Evolutionary conservation across 176 grass and related monocot species (phyloP), one percentile per base, ranked within the genome.

Genomic region (Oryza glaberrima): DNA sequence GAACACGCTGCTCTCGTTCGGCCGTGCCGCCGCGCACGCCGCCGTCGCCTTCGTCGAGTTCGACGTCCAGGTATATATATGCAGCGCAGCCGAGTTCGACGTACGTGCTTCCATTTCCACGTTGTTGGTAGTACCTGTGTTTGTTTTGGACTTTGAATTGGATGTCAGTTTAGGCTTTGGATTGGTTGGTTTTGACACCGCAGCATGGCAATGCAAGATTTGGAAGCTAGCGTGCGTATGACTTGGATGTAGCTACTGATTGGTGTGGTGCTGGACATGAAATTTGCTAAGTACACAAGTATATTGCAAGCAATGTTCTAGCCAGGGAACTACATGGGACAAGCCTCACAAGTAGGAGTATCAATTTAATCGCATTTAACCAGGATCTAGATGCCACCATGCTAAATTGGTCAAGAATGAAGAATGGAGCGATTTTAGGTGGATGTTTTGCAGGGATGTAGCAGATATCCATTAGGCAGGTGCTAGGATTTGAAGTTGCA

Each of bases 1-100:
- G 83, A 94, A 94, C 80, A 91, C 92, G 75, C 82, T 91, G 75
- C 92, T 90, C 56, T 94, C 92, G 9, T 81, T 94, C 65, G 87
- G 64, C 38, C 86, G 88, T 16, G 88, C 92, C 66, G 83, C 88
- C 79, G 52, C 17, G n/a, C 25, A 75, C 77, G 51, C 83, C 47
- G 83, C 86, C 26, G 80, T 94, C 28, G 66, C 83, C 72, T 94
- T 94, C 76, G 76, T 94, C 80, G 92, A 94, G 86, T 91, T 94
- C 66, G 92, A 94, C 69, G 88, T 94, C 36, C 92, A 94, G 86
- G 86, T 94, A 40, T 12, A 30, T 40, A 32, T 5, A 6, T 6
- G 47, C 1, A 22, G 44, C 65, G 49, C 3, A 49, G 26, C 65
- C 17, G 13, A 54, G 25, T 4, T 32, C 30, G 30, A 32, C 30